Base-by-base conservation (phyloP, 2,329 filamentous ascomycete species). In the Xylaria sp. region DNA sequence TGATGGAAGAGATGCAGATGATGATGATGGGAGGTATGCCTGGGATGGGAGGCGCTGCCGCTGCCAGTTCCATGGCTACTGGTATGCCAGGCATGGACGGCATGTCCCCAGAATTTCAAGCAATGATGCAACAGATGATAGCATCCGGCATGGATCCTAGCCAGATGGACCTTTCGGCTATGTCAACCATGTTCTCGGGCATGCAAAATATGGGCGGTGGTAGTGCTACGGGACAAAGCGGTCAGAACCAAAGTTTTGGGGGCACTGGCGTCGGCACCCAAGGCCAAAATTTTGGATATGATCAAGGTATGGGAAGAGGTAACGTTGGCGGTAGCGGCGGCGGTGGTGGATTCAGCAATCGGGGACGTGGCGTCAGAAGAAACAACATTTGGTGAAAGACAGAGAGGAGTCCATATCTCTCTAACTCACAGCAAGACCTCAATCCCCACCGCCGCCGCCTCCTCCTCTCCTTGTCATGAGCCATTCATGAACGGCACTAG, bases 71-170 rank as follows among this genome's bases (percentile, higher is more conserved):
- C 11, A 73, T 73, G 68, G 56, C 49, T 35, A 51, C 71, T n/a
- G 65, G 72, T 55, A 83, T 84, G 76, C 67, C 79, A 0, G 81
- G 81, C 2, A 84, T 85, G 81, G 84, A 87, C 23, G 83, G 81
- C n/a, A 83, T 87, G 73, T 75, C 83, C 2, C 80, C 84, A 0
- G 85, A 87, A 69, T 87, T 88, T 82, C 84, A 87, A 70, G 77
- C 78, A 51, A 85, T 87, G 82, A 85, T 88, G 83, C 84, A 87
- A 72, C 84, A 87, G 72, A 86, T 88, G 83, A 86, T 87, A 81
- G 78, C 81, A 0, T 78, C 78, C 0, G 85, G 84, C 19, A 84
- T 87, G 76, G 85, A 88, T 64, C 83, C 84, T 47, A 84, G 78
- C 62, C 84, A 87, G 73, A 86, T 88, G 83, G 85, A 88, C 62